These are phyloP conservation scores for Prunella vulgaris DNA, from an alignment of 257 asterid genomes.

Conservation along the genomic window DNA sequence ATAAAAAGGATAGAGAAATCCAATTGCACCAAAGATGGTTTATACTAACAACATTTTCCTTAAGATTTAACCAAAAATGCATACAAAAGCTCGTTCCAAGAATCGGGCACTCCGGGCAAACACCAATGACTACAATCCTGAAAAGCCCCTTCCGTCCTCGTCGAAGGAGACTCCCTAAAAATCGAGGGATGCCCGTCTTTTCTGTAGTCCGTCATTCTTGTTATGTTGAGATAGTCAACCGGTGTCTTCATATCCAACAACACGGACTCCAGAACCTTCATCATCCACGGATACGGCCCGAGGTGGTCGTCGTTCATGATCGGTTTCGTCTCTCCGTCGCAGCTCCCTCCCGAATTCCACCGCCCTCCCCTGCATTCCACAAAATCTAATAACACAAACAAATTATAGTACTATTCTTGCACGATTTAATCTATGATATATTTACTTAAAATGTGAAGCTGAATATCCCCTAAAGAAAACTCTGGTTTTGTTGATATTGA, in stretches of 20 bases:
- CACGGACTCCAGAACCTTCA: slow-evolving; percentile 43
- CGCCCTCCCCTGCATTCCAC: slow-evolving; percentile 45
- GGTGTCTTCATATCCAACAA: slow-evolving; percentile 42
- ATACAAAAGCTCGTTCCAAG: slow-evolving; percentile 55
- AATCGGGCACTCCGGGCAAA: slow-evolving; percentile 59
- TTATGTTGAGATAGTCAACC: slow-evolving; percentile 43
- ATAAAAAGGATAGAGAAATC: not conserved
- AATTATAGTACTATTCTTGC: no score
- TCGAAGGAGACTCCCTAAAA: slow-evolving; percentile 23
- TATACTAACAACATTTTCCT: not conserved
- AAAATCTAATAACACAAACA: not conserved
- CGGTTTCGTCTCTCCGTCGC: slow-evolving; percentile 48
- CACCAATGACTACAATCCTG: slow-evolving; percentile 80
- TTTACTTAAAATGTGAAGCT: slow-evolving; percentile 65
- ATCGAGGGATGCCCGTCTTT: slow-evolving; percentile 68
- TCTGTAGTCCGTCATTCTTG: slow-evolving; percentile 55
- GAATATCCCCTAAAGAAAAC: slow-evolving; percentile 60
- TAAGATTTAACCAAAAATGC: slow-evolving; percentile 31
- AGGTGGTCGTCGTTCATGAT: slow-evolving; percentile 41
- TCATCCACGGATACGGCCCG: slow-evolving; percentile 57
- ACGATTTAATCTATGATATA: no score
- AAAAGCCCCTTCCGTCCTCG: slow-evolving; percentile 20
- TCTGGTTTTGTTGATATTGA: slow-evolving; percentile 34
- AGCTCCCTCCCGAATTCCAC: slow-evolving; percentile 63
- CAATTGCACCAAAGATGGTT: not conserved